Evolutionary conservation across 345 rosid genomes (phyloP), one percentile per base, ranked within the genome.

Genomic region (Dipteronia dyeriana): DNA sequence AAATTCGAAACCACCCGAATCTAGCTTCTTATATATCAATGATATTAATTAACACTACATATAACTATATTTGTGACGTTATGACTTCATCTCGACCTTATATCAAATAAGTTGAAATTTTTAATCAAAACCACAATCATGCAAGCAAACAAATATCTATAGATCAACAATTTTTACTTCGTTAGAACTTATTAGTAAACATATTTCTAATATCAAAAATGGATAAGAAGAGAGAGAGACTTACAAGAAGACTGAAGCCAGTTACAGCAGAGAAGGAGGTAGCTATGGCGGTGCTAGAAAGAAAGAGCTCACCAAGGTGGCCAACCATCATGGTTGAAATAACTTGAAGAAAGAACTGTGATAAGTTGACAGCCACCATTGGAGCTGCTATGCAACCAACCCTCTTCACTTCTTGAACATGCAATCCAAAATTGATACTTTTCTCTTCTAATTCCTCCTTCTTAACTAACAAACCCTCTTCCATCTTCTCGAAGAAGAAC

Each of bases 211-310:
- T 31, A 31, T 3, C 34, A 31, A 31, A 31, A 31, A 31, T 31
- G 34, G 34, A 31, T 31, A 31, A 31, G 34, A 31, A 31, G 34
- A 2, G 45, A 68, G 31, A 14, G 9, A 54, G 54, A 79, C 94
- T 71, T 81, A 94, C 98, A 45, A 91, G 81, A 80, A 91, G 71
- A 26, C 97, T 92, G 65, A 87, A 92, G 75, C 97, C 97, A 3
- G 95, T 90, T 87, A 91, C 97, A 39, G 75, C 76, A 47, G 87
- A 82, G 81, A 94, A 87, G 60, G 97, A 92, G 68, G 83, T 43
- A n/a, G 92, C 92, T 9, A 94, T 86, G 85, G 98, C 91, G 4
- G 96, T 83, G 87, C 94, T 89, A 2, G 98, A 88, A 61, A 94
- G 92, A 38, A 39, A 76, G 23, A 92, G 94, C 82, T 91, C 83